Base-by-base conservation (phyloP, 2,329 filamentous ascomycete genomes). In the Dactylonectria estremocensis region DNA sequence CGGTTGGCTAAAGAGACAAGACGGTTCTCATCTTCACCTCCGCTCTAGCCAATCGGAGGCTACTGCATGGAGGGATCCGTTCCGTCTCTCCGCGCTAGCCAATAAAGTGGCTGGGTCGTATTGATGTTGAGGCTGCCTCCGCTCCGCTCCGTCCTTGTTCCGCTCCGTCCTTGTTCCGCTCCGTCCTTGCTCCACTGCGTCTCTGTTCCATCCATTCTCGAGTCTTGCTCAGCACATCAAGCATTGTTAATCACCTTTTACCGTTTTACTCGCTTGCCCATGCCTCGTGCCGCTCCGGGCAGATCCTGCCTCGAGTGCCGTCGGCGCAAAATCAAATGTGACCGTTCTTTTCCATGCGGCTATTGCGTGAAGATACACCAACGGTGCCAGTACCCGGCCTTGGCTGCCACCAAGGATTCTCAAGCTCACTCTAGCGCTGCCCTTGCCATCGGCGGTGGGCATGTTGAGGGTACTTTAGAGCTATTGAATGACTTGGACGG, bases 281-380 rank as follows among this genome's bases (percentile, higher is more conserved):
- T 71, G 65, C n/a, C 68, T 46, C 55, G 65, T 6, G 61, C 61
- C 53, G 48, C 64, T 5, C 24, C 69, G 14, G 68, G 61, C 10
- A 55, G 59, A 13, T 70, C 67, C 7, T 70, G 64, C 33, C 40
- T 68, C 5, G 69, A 69, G 43, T 71, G 69, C 28, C 67, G 69
- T 24, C 64, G 69, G 11, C 69, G 69, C 28, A 71, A 71, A 46
- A 69, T 71, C 37, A 69, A 55, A 56, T 71, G 69, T 35, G 69
- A 71, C 28, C 66, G 69, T 13, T 57, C 48, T 4, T 31, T 64
- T 2, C 67, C 69, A 9, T 71, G 69, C 28, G 58, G 28, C 4
- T 71, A 70, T 58, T 69, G 69, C 28, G 57, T 64, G 35, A 61
- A 55, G n/a, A 64, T 20, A 16, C 64, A 56, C 13, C 66, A 61